Conservation (phyloP, 805 yeast genomes). For the Monosporozyma servazzii region DNA sequence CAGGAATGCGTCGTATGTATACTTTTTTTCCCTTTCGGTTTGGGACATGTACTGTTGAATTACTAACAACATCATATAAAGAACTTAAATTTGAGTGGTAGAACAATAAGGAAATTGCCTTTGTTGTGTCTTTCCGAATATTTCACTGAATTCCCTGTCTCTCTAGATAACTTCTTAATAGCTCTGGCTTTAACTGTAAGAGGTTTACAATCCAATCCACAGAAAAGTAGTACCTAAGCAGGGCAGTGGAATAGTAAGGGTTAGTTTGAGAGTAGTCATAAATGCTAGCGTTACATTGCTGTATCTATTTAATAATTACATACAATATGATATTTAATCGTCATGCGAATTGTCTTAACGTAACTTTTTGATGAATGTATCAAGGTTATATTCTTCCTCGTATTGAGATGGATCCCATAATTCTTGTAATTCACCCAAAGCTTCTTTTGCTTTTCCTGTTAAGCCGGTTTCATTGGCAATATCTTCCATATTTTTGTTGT, state of each 20-base stretch:
- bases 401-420: conserved; percentile 95
- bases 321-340: not conserved
- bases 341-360: conserved; percentile 26
- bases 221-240: not conserved
- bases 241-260: not conserved
- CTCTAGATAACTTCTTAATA: conserved; percentile 16
- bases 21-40: not conserved
- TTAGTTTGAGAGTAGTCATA: conserved; percentile 1
- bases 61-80: conserved; percentile 5
- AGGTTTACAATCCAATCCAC: not conserved
- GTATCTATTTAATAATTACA: conserved; percentile 1
- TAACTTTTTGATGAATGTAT: conserved; percentile 78
- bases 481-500: conserved; percentile 30
- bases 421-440: conserved; percentile 81
- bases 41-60: not conserved
- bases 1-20: conserved; percentile 22
- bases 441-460: conserved; percentile 77
- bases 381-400: conserved; percentile 93
- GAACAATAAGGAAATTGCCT: conserved; percentile 24
- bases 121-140: conserved; percentile 24
- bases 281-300: conserved; percentile 5
- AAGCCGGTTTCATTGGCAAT: conserved; percentile 59
- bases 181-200: conserved; percentile 16
- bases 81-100: conserved; percentile 24
- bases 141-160: conserved; percentile 19